Evolutionary conservation across 2,329 filamentous ascomycete species (phyloP).

Genomic region (Sporothrix phasma): DNA sequence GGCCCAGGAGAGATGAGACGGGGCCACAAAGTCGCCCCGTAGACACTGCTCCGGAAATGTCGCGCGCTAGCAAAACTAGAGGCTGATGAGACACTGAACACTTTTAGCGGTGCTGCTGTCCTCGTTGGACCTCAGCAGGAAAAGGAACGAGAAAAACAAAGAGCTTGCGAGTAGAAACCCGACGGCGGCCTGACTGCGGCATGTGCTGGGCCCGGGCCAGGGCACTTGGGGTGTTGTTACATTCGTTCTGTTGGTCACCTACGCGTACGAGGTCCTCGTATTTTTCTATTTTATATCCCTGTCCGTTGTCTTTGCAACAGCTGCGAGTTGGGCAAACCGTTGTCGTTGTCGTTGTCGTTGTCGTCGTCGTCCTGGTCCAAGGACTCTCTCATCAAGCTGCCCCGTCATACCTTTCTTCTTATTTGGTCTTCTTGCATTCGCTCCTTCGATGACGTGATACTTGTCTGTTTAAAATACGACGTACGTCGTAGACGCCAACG

Average conservation of each 20-base stretch:
- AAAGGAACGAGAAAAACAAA: too few species aligned
- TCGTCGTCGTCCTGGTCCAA: neutral
- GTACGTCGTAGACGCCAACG: neutral
- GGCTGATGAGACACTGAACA: neutral
- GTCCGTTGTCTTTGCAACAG: neutral
- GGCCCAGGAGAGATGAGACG: neutral
- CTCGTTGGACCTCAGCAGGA: neutral
- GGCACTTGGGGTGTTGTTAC: neutral
- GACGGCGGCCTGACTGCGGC: neutral
- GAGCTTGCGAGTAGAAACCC: too few species aligned
- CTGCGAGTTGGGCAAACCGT: neutral
- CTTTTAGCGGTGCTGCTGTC: neutral
- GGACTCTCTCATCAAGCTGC: neutral
- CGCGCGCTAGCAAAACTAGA: neutral
- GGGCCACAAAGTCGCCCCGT: neutral
- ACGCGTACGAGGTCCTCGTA: too few species aligned
- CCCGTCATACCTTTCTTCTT: neutral
- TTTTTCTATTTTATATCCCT: neutral
- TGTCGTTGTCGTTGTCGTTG: neutral
- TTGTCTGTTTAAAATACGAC: neutral
- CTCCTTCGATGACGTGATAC: too few species aligned
- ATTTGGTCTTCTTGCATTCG: neutral
- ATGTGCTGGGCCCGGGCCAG: too few species aligned
- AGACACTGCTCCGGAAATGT: slow-evolving; percentile 1
- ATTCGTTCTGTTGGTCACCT: too few species aligned